phyloP scores from a whole-genome alignment of 2,329 filamentous ascomycete species.

The Orbilia brochopaga region DNA sequence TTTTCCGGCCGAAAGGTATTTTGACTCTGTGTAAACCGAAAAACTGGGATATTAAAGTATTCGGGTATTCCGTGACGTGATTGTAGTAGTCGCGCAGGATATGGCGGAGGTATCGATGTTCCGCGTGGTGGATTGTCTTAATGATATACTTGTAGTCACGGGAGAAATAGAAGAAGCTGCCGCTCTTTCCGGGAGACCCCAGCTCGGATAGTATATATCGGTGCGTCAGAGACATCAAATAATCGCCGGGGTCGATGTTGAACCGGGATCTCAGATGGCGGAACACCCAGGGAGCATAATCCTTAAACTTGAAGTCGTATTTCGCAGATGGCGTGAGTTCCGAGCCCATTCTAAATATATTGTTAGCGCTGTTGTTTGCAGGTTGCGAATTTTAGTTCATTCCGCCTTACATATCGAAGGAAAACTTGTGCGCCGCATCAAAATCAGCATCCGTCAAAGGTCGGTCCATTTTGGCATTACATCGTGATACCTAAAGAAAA shows the following conservation, averaged over 20 bases:
- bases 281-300: slow-evolving; percentile 99
- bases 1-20: slow-evolving; percentile 96
- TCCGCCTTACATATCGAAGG: slow-evolving; percentile 87
- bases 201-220: slow-evolving; percentile 98
- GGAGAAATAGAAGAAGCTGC: slow-evolving; percentile 99
- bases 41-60: slow-evolving; percentile 95
- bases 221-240: slow-evolving; percentile 95
- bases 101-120: slow-evolving; percentile 85
- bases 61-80: slow-evolving; percentile 90
- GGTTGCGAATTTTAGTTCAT: background rate
- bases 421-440: slow-evolving; percentile 92
- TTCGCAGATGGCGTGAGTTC: slow-evolving; percentile 97
- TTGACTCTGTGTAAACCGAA: slow-evolving; percentile 97
- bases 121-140: slow-evolving; percentile 96
- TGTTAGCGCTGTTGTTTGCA: background rate
- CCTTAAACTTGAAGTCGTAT: slow-evolving; percentile 99
- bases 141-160: slow-evolving; percentile 99
- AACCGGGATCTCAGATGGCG: slow-evolving; percentile 87
- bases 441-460: slow-evolving; percentile 91
- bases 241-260: slow-evolving; percentile 92
- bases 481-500: slow-evolving; percentile 78
- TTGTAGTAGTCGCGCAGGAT: slow-evolving; percentile 90
- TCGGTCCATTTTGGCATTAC: slow-evolving; percentile 94
- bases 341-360: slow-evolving; percentile 75
- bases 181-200: slow-evolving; percentile 95